A percentile compares a stretch with the other conserved stretches of the same genome.
These are phyloP conservation scores for Pythium rhizo-oryzae DNA, from an alignment of 352 stramenopile genomes.

Conservation along the genomic window DNA sequence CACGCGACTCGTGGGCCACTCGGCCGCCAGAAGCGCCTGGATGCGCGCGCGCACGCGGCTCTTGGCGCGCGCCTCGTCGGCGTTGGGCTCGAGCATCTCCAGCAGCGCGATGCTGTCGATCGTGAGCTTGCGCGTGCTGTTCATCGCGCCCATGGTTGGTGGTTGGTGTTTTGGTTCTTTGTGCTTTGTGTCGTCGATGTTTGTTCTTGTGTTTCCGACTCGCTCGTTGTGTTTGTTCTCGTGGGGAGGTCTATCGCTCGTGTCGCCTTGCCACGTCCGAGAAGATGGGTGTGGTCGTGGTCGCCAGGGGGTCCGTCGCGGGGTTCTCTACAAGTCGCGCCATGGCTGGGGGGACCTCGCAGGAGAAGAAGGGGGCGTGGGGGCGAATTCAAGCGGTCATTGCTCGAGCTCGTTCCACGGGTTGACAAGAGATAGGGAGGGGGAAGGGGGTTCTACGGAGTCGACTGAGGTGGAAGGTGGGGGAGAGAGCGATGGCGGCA, in stretches of 20 bases:
- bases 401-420: constrained; percentile 28
- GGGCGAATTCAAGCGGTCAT: constrained; percentile 38
- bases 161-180: constrained; percentile 13
- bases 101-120: constrained; percentile 79
- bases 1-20: constrained; percentile 69
- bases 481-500: not conserved
- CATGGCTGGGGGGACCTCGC: constrained; percentile 31
- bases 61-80: constrained; percentile 53
- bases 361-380: constrained; percentile 11
- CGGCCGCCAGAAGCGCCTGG: constrained; percentile 45
- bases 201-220: constrained; percentile 8
- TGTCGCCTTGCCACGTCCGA: constrained; percentile 19
- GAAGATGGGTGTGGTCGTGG: constrained; percentile 10
- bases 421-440: constrained; percentile 23
- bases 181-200: constrained; percentile 8
- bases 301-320: constrained; percentile 12
- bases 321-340: constrained; percentile 30
- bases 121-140: constrained; percentile 81
- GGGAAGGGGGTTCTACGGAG: constrained; percentile 30
- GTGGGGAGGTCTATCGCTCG: constrained; percentile 27
- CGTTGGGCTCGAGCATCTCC: constrained; percentile 81
- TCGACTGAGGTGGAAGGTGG: not conserved
- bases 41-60: constrained; percentile 48
- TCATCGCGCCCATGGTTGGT: constrained; percentile 78
- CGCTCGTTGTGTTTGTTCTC: too few species aligned